phyloP scores from a whole-genome alignment of 768 basidiomycete species.

The Strobilomyces dryophilus region DNA sequence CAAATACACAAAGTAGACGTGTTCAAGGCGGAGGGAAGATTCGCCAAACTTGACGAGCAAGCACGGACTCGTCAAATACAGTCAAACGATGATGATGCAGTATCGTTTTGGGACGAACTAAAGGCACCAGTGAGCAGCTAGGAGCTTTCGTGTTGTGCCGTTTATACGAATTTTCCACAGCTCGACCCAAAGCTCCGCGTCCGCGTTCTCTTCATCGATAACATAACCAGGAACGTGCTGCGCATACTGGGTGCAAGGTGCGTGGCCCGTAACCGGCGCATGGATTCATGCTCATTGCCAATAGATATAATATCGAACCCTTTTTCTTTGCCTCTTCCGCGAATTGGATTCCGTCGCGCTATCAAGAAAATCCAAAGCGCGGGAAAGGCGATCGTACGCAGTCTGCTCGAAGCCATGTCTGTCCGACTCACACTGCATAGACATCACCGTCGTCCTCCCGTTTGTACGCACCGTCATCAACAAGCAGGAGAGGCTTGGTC shows the following conservation, averaged over 20 bases:
- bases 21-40: constrained; percentile 6
- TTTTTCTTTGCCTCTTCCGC: no score
- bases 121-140: constrained; percentile 17
- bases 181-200: constrained; percentile 23
- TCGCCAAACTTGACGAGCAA: constrained; percentile 10
- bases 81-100: constrained; percentile 4
- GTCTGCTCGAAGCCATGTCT: neutral
- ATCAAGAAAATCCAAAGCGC: no score
- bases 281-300: neutral
- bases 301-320: constrained; percentile 28
- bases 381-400: no score
- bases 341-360: no score
- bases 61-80: constrained; percentile 10
- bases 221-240: constrained; percentile 30
- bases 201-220: constrained; percentile 36
- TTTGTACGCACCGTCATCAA: constrained; percentile 40
- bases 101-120: neutral
- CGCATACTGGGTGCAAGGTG: constrained; percentile 37
- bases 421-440: constrained; percentile 18
- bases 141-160: neutral
- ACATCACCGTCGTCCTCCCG: constrained; percentile 41
- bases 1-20: constrained; percentile 24
- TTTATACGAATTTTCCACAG: constrained; percentile 7
- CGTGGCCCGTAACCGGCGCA: neutral
- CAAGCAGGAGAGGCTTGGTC: constrained; percentile 5